Conservation (phyloP, 495 filamentous ascomycete species). For the Neurospora sp. region DNA sequence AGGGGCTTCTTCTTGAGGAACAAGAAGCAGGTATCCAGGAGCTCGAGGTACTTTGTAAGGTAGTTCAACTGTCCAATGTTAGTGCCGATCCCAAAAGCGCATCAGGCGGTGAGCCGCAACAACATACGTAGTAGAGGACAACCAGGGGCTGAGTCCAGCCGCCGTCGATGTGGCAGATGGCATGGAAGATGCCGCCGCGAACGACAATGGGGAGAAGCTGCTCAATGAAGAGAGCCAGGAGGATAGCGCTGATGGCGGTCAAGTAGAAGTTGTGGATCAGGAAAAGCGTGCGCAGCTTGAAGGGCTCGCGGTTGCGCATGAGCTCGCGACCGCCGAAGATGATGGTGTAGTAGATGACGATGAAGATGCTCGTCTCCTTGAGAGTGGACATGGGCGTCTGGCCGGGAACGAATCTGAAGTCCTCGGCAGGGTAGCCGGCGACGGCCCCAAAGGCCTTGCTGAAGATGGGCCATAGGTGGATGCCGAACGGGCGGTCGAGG, state of each 20-base stretch:
- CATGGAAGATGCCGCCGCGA: slow-evolving; percentile 59
- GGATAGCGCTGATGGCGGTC: slow-evolving; percentile 55
- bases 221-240: slow-evolving; percentile 64
- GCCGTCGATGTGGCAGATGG: slow-evolving; percentile 58
- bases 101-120: background rate
- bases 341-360: slow-evolving; percentile 61
- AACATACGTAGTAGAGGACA: slow-evolving; percentile 67
- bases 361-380: slow-evolving; percentile 50
- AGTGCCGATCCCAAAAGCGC: slow-evolving; percentile 12
- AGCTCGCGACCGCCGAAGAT: slow-evolving; percentile 66
- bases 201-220: slow-evolving; percentile 59
- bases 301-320: slow-evolving; percentile 59
- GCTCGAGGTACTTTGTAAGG: slow-evolving; percentile 73
- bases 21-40: slow-evolving; percentile 72
- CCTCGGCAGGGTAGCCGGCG: slow-evolving; percentile 60
- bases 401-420: slow-evolving; percentile 59
- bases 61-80: slow-evolving; percentile 54
- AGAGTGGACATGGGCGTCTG: slow-evolving; percentile 63
- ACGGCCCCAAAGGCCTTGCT: slow-evolving; percentile 66
- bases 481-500: slow-evolving; percentile 84
- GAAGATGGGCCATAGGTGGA: slow-evolving; percentile 92
- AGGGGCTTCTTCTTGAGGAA: slow-evolving; percentile 83
- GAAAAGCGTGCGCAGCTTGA: slow-evolving; percentile 60
- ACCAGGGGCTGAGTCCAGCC: slow-evolving; percentile 75
- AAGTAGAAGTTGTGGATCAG: slow-evolving; percentile 75